Evolutionary conservation across 768 basidiomycete species (phyloP), one percentile per base, ranked within the genome.

Genomic region (Calocybe indica): DNA sequence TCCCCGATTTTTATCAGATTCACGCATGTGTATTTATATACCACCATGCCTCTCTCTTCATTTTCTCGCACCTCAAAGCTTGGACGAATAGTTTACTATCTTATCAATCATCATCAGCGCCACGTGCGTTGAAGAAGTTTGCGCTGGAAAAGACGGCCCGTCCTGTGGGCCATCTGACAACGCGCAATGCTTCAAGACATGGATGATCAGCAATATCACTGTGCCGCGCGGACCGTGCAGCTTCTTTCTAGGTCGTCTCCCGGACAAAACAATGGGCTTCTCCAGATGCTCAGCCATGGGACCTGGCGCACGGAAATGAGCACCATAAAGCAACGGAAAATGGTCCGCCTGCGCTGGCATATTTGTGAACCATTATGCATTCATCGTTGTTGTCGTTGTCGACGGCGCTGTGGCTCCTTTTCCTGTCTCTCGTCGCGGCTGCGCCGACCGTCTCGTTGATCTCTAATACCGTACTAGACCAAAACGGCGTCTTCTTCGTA

Each of bases 401-500:
- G 22, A 42, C 54, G 14, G 40, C 51, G 10, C 48, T 22, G 22
- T 22, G 22, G 22, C 4, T 43, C 37, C 28, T 57, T 46, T 43
- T 53, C 11, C 13, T 41, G 14, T 44, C 47, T 5, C 38, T 47
- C 12, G 54, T 52, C 40, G 43, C 48, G 3, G 70, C 67, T n/a
- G 73, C 68, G 12, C 73, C 72, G 12, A 60, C 51, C 4, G 70
- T 74, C 28, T 67, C 69, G n/a, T 53, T 71, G 28, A 55, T 67
- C 28, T 61, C 64, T 7, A 71, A 71, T 49, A 65, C 62, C 9
- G 55, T 62, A 28, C 63, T 74, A 10, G 73, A 75, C 46, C 14
- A 64, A 0, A 63, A 65, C 35, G 70, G 72, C 7, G 60, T 74
- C 37, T 75, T 68, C 55, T 75, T 74, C 49, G 56, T 74, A 39